Evolutionary conservation across 768 basidiomycete species (phyloP).

Genomic region (Lentinus brumalis): DNA sequence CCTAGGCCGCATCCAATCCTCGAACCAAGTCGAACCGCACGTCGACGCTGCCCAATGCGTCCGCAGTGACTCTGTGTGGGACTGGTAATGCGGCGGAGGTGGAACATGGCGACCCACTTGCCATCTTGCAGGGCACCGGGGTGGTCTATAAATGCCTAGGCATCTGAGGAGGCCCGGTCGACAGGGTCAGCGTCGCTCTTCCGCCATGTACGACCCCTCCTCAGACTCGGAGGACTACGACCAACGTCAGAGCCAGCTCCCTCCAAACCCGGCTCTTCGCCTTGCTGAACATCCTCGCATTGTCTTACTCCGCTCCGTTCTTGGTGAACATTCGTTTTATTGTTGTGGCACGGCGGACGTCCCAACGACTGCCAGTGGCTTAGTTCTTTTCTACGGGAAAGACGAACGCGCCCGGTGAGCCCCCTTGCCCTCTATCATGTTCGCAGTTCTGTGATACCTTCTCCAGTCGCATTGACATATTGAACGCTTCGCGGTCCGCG

Average conservation of each 20-base stretch:
- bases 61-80: conserved; percentile 12
- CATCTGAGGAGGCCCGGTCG: too few relatives aligned
- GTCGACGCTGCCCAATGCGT: background rate
- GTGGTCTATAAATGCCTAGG: background rate
- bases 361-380: background rate
- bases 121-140: background rate
- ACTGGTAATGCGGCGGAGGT: too few relatives aligned
- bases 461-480: conserved; percentile 18
- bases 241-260: background rate
- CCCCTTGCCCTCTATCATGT: background rate
- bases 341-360: conserved; percentile 2
- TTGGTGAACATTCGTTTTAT: background rate
- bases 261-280: conserved; percentile 1
- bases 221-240: conserved; percentile 11
- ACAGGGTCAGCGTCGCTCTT: background rate
- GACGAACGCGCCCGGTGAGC: background rate
- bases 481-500: conserved; percentile 4
- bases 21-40: background rate
- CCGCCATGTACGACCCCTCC: conserved; percentile 7
- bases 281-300: background rate
- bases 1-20: conserved; percentile 3
- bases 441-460: background rate
- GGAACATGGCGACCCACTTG: background rate
- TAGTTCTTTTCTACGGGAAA: conserved; percentile 9
- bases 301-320: background rate